phyloP scores from a whole-genome alignment of 306 rosid species.

The Leucaena leucocephala region DNA sequence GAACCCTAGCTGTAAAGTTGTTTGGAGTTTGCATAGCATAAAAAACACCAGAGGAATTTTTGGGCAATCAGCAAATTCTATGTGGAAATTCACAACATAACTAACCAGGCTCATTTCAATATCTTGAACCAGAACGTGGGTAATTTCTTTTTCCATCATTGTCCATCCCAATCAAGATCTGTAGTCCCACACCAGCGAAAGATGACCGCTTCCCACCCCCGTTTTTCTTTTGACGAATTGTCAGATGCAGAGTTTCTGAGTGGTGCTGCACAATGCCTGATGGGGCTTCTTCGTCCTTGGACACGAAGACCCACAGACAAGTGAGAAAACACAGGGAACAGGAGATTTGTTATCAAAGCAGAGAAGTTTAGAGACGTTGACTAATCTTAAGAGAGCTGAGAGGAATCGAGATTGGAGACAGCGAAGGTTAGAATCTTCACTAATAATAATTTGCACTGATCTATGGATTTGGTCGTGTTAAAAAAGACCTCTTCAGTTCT shows the following conservation, averaged over 20 bases:
- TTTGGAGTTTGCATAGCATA: neutral
- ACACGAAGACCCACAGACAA: neutral
- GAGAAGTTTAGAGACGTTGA: conserved; percentile 2
- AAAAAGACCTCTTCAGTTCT: neutral
- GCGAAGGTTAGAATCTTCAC: neutral
- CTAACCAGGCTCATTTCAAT: conserved; percentile 14
- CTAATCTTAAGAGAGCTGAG: neutral
- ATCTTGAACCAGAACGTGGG: neutral
- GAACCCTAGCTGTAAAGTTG: conserved; percentile 9
- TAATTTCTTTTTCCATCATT: neutral
- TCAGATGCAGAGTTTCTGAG: conserved; percentile 4
- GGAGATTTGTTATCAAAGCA: neutral
- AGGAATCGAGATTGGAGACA: neutral
- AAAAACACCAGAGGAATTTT: neutral
- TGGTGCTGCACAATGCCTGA: neutral
- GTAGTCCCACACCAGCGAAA: neutral
- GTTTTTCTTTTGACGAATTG: neutral
- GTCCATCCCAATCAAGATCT: conserved; percentile 10
- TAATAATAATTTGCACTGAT: neutral
- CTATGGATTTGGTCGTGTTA: neutral
- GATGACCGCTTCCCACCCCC: neutral
- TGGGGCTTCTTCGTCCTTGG: neutral
- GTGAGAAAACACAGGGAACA: neutral
- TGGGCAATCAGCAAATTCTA: neutral
- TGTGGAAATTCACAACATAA: neutral